A percentile compares a stretch with the other conserved stretches of the same genome.
Conservation (phyloP, 1,139 yeast species). For the Geotrichum macrosporum region DNA sequence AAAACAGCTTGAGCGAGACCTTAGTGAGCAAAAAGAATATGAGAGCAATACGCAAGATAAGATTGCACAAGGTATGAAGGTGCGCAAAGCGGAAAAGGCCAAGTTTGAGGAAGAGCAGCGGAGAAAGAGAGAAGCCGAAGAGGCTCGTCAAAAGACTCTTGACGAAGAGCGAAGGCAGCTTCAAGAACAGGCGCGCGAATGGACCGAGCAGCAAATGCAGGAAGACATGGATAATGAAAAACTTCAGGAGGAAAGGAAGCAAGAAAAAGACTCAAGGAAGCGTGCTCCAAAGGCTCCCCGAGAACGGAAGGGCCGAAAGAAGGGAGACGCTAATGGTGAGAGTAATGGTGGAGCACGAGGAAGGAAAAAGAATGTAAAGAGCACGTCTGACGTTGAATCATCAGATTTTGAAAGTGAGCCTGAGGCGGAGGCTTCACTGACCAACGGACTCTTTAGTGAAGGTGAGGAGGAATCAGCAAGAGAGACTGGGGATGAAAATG, state of each 20-base stretch:
- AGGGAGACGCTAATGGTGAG: constrained; percentile 21
- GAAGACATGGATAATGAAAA: constrained; percentile 29
- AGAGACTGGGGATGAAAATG: constrained; percentile 22
- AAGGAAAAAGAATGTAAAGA: constrained; percentile 27
- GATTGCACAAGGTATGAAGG: constrained; percentile 66
- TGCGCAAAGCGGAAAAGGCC: constrained; percentile 56
- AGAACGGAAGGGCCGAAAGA: constrained; percentile 18
- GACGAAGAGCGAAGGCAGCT: constrained; percentile 65
- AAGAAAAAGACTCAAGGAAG: constrained; percentile 21
- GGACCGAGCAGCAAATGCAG: constrained; percentile 51
- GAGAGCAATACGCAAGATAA: constrained; percentile 56
- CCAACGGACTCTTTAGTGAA: constrained; percentile 21
- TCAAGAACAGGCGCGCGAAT: constrained; percentile 78
- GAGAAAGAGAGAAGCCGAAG: constrained; percentile 37
- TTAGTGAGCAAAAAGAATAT: constrained; percentile 67
- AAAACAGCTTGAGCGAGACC: constrained; percentile 63
- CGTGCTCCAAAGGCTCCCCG: constrained; percentile 20
- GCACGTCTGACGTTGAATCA: constrained; percentile 25
- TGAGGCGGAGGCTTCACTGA: constrained; percentile 7
- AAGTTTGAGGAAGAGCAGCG: constrained; percentile 40
- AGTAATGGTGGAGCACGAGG: not conserved
- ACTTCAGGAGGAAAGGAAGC: constrained; percentile 24
- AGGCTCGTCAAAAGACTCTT: constrained; percentile 45
- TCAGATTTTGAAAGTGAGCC: constrained; percentile 24
- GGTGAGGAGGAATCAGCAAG: constrained; percentile 20